These are phyloP conservation scores for Penicillium sp. DNA, from an alignment of 2,329 filamentous ascomycete species.

Conservation along the genomic window DNA sequence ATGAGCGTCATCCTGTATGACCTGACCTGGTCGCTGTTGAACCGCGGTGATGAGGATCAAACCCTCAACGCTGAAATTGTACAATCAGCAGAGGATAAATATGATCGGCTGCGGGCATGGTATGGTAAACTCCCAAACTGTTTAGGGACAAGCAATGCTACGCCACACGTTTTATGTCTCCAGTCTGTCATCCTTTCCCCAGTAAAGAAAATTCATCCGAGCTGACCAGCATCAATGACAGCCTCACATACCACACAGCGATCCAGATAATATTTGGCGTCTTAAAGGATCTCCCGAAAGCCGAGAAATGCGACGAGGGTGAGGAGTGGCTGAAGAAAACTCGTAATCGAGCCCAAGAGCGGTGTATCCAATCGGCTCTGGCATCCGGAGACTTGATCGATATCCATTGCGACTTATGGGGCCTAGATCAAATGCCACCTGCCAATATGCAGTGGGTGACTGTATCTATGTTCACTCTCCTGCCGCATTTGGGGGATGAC, in stretches of 20 bases:
- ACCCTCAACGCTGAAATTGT: slow-evolving; percentile 19
- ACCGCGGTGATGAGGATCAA: slow-evolving; percentile 14
- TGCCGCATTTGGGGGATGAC: slow-evolving; percentile 29
- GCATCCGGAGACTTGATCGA: slow-evolving; percentile 33
- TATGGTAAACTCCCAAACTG: slow-evolving; percentile 21
- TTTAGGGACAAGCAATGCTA: slow-evolving; percentile 13
- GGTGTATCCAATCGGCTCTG: slow-evolving; percentile 32
- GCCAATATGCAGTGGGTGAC: slow-evolving; percentile 37
- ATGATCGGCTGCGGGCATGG: slow-evolving; percentile 25
- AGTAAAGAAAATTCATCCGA: neutral
- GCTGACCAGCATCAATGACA: slow-evolving; percentile 19
- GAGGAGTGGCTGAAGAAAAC: slow-evolving; percentile 9
- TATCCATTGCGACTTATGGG: slow-evolving; percentile 35
- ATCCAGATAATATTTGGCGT: slow-evolving; percentile 38
- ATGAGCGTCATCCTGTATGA: slow-evolving; percentile 30
- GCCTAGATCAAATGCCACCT: slow-evolving; percentile 37
- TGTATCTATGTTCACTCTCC: slow-evolving; percentile 33
- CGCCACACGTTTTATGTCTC: slow-evolving; percentile 19
- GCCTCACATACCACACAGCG: slow-evolving; percentile 46
- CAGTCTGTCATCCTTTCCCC: slow-evolving; percentile 9
- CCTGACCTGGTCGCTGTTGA: slow-evolving; percentile 23
- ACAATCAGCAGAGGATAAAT: slow-evolving; percentile 17
- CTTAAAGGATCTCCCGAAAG: slow-evolving; percentile 18
- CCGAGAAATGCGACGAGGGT: slow-evolving; percentile 11
- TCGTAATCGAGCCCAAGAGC: slow-evolving; percentile 20